These are phyloP conservation scores for Colletotrichum sp. DNA, from an alignment of 2,329 filamentous ascomycete species.

Conservation along the genomic window DNA sequence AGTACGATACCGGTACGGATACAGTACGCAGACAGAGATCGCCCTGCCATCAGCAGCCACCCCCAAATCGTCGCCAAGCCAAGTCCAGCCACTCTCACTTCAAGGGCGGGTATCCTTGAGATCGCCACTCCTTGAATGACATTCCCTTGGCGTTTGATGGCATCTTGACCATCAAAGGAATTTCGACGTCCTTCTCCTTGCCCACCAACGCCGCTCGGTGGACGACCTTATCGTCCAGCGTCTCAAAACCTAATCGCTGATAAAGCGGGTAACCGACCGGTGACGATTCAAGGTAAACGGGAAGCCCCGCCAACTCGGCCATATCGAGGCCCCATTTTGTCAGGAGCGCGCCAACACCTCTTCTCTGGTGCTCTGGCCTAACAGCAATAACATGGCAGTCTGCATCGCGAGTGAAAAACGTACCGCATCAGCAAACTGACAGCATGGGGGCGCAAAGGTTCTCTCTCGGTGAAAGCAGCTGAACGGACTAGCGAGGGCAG, in stretches of 20 bases:
- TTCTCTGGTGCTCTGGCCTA: slow-evolving; percentile 45
- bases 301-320: slow-evolving; percentile 38
- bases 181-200: slow-evolving; percentile 38
- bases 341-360: slow-evolving; percentile 44
- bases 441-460: background rate
- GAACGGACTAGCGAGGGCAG: background rate
- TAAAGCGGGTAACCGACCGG: slow-evolving; percentile 45
- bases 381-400: slow-evolving; percentile 49
- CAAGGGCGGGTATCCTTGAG: slow-evolving; percentile 17
- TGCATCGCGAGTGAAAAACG: slow-evolving; percentile 13
- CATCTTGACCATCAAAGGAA: slow-evolving; percentile 48
- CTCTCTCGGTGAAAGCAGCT: background rate
- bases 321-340: slow-evolving; percentile 43
- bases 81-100: background rate
- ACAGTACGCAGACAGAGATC: background rate
- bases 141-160: slow-evolving; percentile 34
- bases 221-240: slow-evolving; percentile 41
- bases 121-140: slow-evolving; percentile 38
- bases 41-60: background rate
- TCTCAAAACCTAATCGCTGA: slow-evolving; percentile 47
- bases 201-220: slow-evolving; percentile 40
- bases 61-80: background rate
- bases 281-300: slow-evolving; percentile 52
- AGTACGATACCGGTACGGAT: background rate
- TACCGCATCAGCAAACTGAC: slow-evolving; percentile 9